phyloP scores from a whole-genome alignment of 2,329 filamentous ascomycete species.

The Thielaviopsis musarum region DNA sequence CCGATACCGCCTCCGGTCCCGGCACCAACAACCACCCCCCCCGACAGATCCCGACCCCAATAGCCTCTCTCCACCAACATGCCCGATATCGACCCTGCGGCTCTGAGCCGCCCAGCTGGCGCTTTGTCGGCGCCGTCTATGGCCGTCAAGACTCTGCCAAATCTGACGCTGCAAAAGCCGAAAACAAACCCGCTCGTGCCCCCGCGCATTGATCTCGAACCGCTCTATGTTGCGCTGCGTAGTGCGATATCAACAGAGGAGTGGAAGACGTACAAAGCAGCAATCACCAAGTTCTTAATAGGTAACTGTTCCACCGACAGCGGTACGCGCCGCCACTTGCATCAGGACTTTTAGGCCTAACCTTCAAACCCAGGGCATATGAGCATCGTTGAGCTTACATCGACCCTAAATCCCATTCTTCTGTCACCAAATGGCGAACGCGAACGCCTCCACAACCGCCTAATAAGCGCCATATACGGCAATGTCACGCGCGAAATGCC shows the following conservation, averaged over 20 bases:
- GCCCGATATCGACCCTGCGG: constrained; percentile 56
- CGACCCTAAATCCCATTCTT: constrained; percentile 47
- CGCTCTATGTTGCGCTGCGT: constrained; percentile 46
- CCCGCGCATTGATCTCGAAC: constrained; percentile 49
- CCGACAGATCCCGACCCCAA: constrained; percentile 7
- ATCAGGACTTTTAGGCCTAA: neutral
- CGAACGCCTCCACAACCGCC: constrained; percentile 50
- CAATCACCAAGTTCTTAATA: constrained; percentile 44
- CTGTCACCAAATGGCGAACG: constrained; percentile 39
- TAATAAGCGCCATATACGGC: constrained; percentile 48
- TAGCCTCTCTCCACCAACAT: constrained; percentile 23
- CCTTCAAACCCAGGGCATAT: constrained; percentile 6
- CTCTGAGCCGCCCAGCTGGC: constrained; percentile 43
- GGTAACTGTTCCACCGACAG: constrained; percentile 24
- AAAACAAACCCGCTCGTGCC: constrained; percentile 48
- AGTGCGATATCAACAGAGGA: constrained; percentile 40
- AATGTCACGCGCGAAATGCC: constrained; percentile 56
- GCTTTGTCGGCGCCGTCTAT: constrained; percentile 25
- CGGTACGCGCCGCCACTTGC: neutral
- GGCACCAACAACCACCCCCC: too few species aligned
- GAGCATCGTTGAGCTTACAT: constrained; percentile 32
- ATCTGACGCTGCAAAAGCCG: constrained; percentile 27
- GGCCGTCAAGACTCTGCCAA: constrained; percentile 29
- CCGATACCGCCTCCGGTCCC: too few species aligned
- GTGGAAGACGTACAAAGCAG: constrained; percentile 48